Base-by-base conservation (phyloP, 179 eudicot species). In the Amaranthus tricolor region DNA sequence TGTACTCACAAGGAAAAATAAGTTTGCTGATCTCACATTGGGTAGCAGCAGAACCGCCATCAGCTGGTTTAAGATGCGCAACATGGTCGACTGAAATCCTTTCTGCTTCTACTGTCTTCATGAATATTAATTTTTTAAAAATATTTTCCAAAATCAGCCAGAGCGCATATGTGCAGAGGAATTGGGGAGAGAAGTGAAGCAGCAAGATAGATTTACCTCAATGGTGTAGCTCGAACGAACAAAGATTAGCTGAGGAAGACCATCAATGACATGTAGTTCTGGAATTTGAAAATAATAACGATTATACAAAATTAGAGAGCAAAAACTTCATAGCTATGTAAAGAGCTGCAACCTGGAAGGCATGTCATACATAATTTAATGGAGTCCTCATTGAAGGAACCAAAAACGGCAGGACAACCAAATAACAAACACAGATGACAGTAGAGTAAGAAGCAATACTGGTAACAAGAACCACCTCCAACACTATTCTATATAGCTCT, bases 21-120 rank as follows among this genome's bases (percentile, higher is more conserved):
- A 51, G 24, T 57, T 51, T 58, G 62, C 21, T 56, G 74, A 74
- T 70, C 92, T 85, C 78, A 95, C 99, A 82, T 81, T 95, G 99
- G 67, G 98, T 95, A 60, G 97, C 99, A 75, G 99, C 99, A 73
- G 99, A 95, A 75, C 99, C 99, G 76, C 99, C 99, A 77, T 95
- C 98, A 78, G 99, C 88, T 77, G 97, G 99, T 84, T 95, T 95
- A 51, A 95, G 95, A 78, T 93, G 97, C 50, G 99, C 99, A 75
- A 95, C 98, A 83, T 95, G 99, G 76, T 95, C 97, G 68, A 95
- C 97, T 24, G 99, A 95, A 77, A 95, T 95, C 73, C 99, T 81
- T 79, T 95, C 99, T 15, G 97, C 99, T 83, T 95, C 99, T 56
- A 95, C 99, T 14, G 99, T 95, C 99, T 95, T 60, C 68, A 64